Base-by-base conservation (phyloP, 208 protist species). In the Trypanosomatidae sp. region DNA sequence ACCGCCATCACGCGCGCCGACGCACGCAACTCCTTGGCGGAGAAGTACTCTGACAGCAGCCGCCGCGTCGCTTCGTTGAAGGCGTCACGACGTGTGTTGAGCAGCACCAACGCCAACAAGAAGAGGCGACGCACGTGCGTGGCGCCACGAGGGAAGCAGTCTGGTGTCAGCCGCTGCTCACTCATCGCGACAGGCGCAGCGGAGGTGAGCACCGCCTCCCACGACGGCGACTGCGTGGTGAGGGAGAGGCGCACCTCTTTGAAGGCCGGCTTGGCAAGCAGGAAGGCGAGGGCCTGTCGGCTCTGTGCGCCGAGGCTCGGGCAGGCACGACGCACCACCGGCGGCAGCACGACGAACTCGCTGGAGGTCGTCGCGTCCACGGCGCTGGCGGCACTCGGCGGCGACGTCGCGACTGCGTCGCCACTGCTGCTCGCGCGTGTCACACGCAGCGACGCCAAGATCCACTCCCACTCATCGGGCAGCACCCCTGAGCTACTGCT, bases 41-140 rank as follows among this genome's bases (percentile, higher is more conserved):
- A 89, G 82, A 96, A 94, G 71, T 87, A 94, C 66, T 70, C 79
- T 12, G 77, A 82, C 41, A 96, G 74, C 56, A 92, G 83, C 30
- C 82, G 67, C 30, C 62, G 80, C n/a, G 81, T 81, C n/a, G 88
- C 83, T 15, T 85, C 79, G 22, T 79, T 73, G 79, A 96, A 96
- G 55, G 76, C 80, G 76, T 96, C 91, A 6, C 86, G 91, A 7
- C 91, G 91, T 25, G 83, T 87, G 74, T 93, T 86, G 55, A 91
- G 87, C 36, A 96, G 77, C 36, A 96, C 55, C 55, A 93, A 68
- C 25, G 88, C 66, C 17, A 93, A 58, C 50, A 94, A 75, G 50
- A 92, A 87, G 46, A 84, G 70, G 59, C 83, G 74, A 0, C 91
- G 89, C 9, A 88, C 78, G 15, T 62, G 80, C 55, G 62, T 81